These are phyloP conservation scores for Colletotrichum sp. DNA, from an alignment of 2,329 filamentous ascomycete genomes.

Conservation along the genomic window DNA sequence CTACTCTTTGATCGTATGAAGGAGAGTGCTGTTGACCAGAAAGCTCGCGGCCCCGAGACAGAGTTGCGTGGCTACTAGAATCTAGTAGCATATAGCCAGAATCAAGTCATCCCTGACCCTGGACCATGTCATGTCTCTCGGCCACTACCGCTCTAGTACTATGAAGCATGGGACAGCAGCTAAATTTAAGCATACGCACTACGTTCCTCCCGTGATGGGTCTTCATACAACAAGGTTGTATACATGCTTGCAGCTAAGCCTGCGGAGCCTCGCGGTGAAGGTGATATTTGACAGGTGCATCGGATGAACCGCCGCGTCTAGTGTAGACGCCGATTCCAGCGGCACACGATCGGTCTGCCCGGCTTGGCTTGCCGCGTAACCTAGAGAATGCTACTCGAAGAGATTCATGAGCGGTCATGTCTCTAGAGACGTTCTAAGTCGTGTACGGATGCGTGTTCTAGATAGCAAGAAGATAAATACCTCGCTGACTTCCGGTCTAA, in stretches of 20 bases:
- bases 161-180: background rate
- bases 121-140: background rate
- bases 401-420: background rate
- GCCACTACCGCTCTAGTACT: background rate
- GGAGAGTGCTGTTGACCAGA: background rate
- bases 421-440: background rate
- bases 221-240: background rate
- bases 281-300: background rate
- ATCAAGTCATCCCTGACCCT: background rate
- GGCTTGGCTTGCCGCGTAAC: background rate
- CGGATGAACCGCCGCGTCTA: background rate
- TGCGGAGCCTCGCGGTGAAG: background rate
- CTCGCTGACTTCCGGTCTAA: background rate
- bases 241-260: background rate
- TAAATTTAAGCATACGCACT: background rate
- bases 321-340: background rate
- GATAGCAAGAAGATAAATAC: background rate
- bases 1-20: too few relatives aligned
- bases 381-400: background rate
- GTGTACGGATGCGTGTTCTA: rapidly evolving
- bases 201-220: background rate
- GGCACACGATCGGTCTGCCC: background rate
- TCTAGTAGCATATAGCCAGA: background rate
- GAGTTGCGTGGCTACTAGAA: background rate
- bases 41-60: background rate